A percentile compares a stretch with the other conserved stretches of the same genome.
These are phyloP conservation scores for Hygrophila difformis DNA, from an alignment of 257 asterid species.

Conservation along the genomic window DNA sequence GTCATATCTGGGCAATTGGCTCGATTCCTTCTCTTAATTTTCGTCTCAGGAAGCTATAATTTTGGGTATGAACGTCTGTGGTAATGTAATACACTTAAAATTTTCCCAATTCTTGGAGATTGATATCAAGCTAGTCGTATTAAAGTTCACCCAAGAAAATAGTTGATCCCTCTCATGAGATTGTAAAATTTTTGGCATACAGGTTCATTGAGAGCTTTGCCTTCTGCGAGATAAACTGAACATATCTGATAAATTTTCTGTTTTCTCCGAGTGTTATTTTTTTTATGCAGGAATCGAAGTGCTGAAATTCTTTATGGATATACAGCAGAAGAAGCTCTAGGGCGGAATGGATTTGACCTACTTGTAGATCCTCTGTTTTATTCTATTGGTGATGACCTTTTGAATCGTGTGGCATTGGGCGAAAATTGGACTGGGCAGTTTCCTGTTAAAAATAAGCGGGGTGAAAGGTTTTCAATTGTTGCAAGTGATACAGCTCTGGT, in stretches of 20 bases:
- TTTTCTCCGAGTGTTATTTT: neutral
- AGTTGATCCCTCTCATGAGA: neutral
- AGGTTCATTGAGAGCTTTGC: no score
- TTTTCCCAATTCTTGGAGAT: no score
- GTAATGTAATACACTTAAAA: no score
- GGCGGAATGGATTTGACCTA: slow-evolving; percentile 52
- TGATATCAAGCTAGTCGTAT: no score
- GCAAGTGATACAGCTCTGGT: slow-evolving; percentile 77
- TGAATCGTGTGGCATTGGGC: slow-evolving; percentile 50
- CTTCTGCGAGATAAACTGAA: no score
- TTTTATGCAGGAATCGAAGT: slow-evolving; percentile 58
- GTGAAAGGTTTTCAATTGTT: slow-evolving; percentile 50
- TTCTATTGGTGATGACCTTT: slow-evolving; percentile 39
- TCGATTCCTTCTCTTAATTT: neutral
- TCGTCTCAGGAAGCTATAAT: no score
- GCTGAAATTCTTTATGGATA: slow-evolving; percentile 83
- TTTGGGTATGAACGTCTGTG: no score
- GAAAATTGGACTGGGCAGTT: slow-evolving; percentile 91
- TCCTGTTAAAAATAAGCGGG: slow-evolving; percentile 63
- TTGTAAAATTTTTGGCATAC: no score
- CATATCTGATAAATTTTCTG: neutral
- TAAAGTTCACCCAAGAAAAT: no score
- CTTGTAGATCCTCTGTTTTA: slow-evolving; percentile 44
- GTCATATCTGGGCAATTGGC: neutral
- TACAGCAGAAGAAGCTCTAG: slow-evolving; percentile 68